Evolutionary conservation across 495 filamentous ascomycete species (phyloP).

Genomic region (Chaetomidium leptoderma): DNA sequence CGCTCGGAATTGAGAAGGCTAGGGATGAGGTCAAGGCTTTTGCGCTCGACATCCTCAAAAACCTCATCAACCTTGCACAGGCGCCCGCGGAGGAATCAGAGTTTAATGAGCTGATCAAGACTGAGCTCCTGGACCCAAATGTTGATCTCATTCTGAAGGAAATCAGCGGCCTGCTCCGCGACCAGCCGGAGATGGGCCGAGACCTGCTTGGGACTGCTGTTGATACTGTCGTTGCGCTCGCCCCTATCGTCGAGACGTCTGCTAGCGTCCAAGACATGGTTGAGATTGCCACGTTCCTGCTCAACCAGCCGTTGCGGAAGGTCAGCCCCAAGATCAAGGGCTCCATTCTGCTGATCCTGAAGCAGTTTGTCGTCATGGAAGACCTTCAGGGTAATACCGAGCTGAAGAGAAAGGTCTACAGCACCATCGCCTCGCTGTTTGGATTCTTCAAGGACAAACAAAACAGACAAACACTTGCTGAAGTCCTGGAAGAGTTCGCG

Average conservation of each 20-base stretch:
- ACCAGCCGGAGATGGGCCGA: conserved; percentile 56
- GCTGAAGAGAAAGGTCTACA: conserved; percentile 56
- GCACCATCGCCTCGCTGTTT: conserved; percentile 68
- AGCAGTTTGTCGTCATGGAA: conserved; percentile 62
- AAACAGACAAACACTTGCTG: conserved; percentile 66
- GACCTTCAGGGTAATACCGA: conserved; percentile 60
- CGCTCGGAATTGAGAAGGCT: conserved; percentile 64
- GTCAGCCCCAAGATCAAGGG: conserved; percentile 82
- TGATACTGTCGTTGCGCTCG: conserved; percentile 67
- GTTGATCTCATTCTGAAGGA: conserved; percentile 63
- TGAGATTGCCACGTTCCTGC: conserved; percentile 69
- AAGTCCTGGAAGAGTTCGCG: conserved; percentile 67
- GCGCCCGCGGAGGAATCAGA: conserved; percentile 48
- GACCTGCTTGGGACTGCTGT: conserved; percentile 71
- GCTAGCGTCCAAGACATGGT: conserved; percentile 66
- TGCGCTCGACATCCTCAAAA: conserved; percentile 67
- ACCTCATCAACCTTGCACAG: conserved; percentile 55
- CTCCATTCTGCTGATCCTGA: conserved; percentile 67
- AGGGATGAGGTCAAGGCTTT: conserved; percentile 88
- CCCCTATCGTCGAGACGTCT: conserved; percentile 67
- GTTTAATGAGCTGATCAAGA: conserved; percentile 57
- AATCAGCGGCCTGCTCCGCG: conserved; percentile 59
- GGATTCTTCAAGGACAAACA: conserved; percentile 77
- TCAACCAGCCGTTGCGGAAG: conserved; percentile 73
- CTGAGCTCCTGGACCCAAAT: conserved; percentile 63